Percentiles rank a stretch among this genome's conserved stretches.
These are phyloP conservation scores for Pogostemon cablin DNA, from an alignment of 257 asterid genomes.

Conservation along the genomic window DNA sequence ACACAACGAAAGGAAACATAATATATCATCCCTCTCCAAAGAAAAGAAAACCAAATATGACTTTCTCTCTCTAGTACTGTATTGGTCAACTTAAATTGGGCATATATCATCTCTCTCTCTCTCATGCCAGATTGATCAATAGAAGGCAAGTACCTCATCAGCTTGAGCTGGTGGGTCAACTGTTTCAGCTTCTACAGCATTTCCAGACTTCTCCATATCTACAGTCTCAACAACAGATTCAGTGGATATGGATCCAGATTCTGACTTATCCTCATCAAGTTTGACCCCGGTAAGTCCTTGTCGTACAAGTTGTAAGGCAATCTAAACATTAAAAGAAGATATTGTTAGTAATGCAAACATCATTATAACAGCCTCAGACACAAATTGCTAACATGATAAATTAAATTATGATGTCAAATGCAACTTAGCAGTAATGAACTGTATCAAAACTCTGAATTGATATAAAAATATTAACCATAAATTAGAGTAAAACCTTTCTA, in stretches of 20 bases:
- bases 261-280: constrained; percentile 40
- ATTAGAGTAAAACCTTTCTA: constrained; percentile 63
- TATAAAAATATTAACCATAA: neutral
- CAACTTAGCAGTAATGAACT: constrained; percentile 11
- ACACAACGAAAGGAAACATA: neutral
- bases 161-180: constrained; percentile 38
- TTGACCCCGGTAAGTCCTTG: constrained; percentile 43
- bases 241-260: constrained; percentile 36
- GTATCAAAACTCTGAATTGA: constrained; percentile 4
- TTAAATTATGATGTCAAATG: constrained; percentile 15
- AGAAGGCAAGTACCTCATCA: constrained; percentile 40
- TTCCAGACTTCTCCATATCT: constrained; percentile 39
- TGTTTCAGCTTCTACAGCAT: constrained; percentile 57
- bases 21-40: neutral
- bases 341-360: constrained; percentile 16
- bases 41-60: neutral
- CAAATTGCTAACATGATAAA: constrained; percentile 3
- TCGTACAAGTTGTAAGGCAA: constrained; percentile 87
- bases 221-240: constrained; percentile 36
- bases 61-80: constrained; percentile 11
- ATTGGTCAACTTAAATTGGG: constrained; percentile 40
- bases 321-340: constrained; percentile 47
- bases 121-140: constrained; percentile 34
- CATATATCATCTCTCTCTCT: constrained; percentile 25
- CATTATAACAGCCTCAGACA: neutral